Base-by-base conservation (phyloP, 2,329 filamentous ascomycete genomes). In the Pseudohalonectria lignicola region DNA sequence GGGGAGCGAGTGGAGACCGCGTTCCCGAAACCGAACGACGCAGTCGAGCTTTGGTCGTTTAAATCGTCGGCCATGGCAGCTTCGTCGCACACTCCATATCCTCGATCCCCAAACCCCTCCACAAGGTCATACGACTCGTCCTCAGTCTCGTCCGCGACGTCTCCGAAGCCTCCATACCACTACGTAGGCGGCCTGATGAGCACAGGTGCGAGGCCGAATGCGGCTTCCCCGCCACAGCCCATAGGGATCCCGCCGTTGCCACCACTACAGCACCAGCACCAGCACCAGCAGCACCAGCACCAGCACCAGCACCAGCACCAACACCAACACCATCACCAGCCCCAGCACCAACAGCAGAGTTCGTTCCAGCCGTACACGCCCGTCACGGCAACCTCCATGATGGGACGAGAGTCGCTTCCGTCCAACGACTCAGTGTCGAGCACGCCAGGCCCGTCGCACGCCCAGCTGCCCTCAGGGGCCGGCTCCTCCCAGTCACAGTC, bases 51-150 rank as follows among this genome's bases (percentile, higher is more conserved):
- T 53, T 56, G 51, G 51, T 48, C 46, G 43, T 48, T 49, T 40
- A 51, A 53, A 46, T 45, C 52, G 49, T 54, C 43, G 53, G 58
- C 48, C 52, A 78, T 78, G 73, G 64, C 71, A 50, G 65, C 71
- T 42, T 59, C 61, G 54, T 63, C 69, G 50, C 73, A 78, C 60
- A 73, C 67, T 53, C 59, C 66, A 36, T 78, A 73, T 55, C 60
- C 71, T 50, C 74, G 72, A 58, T 79, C 75, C 41, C 75, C 76
- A 43, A 76, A 76, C 56, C 66, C 64, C 43, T 76, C 74, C 46
- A 71, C 67, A 45, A 66, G 68, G 55, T 77, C 74, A 47, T 79
- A 76, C 66, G 73, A 76, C 58, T 78, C 74, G 42, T 77, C 74
- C 10, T 76, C 74, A 34, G 71, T 76, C 49, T 76, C 74, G 19